Evolutionary conservation across 306 rosid species (phyloP).

Genomic region (Casuarina equisetifolia): DNA sequence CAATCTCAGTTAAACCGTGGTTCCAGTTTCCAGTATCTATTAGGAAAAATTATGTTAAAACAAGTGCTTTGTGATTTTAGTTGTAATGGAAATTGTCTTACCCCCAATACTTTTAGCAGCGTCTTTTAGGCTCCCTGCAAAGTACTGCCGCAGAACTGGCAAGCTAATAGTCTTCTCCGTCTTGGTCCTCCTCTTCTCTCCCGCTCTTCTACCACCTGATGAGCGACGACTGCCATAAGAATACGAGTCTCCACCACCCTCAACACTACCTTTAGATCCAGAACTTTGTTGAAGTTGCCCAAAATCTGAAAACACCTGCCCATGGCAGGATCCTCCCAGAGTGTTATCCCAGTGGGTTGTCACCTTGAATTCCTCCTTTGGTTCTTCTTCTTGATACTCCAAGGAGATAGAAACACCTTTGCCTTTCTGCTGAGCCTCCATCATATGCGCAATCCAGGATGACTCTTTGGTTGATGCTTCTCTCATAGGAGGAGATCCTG

Average conservation of each 20-base stretch:
- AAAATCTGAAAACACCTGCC: conserved; percentile 35
- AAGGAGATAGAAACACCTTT: conserved; percentile 46
- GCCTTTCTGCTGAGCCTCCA: conserved; percentile 56
- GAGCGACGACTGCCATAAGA: conserved; percentile 32
- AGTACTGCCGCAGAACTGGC: conserved; percentile 56
- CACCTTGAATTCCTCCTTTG: conserved; percentile 50
- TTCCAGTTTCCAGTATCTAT: background rate
- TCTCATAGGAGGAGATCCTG: conserved; percentile 15
- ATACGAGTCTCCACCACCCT: conserved; percentile 45
- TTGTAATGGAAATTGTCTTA: background rate
- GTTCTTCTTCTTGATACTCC: conserved; percentile 45
- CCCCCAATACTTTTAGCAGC: conserved; percentile 45
- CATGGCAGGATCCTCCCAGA: conserved; percentile 19
- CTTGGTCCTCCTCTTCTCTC: conserved; percentile 58
- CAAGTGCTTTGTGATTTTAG: background rate
- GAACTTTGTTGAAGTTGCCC: conserved; percentile 38
- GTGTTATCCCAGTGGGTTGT: conserved; percentile 41
- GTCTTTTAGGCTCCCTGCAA: conserved; percentile 44
- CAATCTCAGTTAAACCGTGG: background rate
- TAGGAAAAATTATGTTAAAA: background rate
- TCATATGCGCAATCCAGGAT: conserved; percentile 58
- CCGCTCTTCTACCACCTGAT: conserved; percentile 50
- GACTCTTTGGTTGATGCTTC: conserved; percentile 30
- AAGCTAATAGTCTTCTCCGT: conserved; percentile 67
- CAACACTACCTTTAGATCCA: conserved; percentile 31